A percentile compares a stretch with the other conserved stretches of the same genome.
These are phyloP conservation scores for Marasmius tenuissimus DNA, from an alignment of 1,284 basidiomycete genomes.

Conservation along the genomic window DNA sequence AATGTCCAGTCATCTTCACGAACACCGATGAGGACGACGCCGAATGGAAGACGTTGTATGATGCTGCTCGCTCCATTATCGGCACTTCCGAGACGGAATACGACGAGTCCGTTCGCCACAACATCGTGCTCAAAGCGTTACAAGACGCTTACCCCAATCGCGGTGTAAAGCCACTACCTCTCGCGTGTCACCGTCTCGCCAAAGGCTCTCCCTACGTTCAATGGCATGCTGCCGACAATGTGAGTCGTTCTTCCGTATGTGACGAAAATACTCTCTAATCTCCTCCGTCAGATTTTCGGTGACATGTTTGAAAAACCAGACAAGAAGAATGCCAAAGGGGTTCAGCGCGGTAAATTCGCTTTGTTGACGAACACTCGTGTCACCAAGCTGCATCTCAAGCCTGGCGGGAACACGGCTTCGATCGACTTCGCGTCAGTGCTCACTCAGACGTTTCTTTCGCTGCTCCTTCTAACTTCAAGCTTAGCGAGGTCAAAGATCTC, in stretches of 20 bases:
- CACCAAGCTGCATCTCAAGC: background rate
- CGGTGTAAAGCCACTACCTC: constrained; percentile 23
- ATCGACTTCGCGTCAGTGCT: no score
- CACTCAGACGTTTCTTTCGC: no score
- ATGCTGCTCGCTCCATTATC: constrained; percentile 21
- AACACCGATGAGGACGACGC: background rate
- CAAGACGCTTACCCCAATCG: constrained; percentile 16
- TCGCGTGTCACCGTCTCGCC: constrained; percentile 24
- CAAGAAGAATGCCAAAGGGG: background rate
- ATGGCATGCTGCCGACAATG: constrained; percentile 24
- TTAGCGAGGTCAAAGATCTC: no score
- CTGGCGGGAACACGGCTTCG: no score
- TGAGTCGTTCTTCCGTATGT: no score
- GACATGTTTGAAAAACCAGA: background rate
- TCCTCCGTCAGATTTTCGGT: background rate
- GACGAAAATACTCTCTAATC: no score
- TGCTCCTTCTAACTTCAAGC: no score
- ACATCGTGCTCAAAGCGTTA: constrained; percentile 24
- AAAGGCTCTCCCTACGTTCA: constrained; percentile 23
- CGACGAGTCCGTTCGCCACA: constrained; percentile 28
- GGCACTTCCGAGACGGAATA: constrained; percentile 23
- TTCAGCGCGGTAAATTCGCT: background rate
- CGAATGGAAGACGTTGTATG: constrained; percentile 16
- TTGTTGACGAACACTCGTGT: background rate
- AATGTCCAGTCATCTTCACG: background rate